phyloP scores from a whole-genome alignment of 139 green algal species.

The Chlorella sp. region DNA sequence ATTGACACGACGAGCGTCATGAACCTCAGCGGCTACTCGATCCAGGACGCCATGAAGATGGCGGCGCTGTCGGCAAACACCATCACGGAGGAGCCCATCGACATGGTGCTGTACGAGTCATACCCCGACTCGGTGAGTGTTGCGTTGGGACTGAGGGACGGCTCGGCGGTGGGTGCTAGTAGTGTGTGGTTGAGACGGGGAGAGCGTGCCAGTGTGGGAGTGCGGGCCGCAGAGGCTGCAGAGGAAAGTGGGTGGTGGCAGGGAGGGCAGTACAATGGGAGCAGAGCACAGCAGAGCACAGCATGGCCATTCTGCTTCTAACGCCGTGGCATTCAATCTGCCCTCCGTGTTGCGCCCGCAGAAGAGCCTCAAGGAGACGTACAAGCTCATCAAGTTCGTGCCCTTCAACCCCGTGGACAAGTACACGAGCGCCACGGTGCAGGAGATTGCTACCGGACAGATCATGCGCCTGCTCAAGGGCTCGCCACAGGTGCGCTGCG shows the following conservation, averaged over 20 bases:
- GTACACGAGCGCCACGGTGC: conserved; percentile 60
- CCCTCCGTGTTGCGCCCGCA: background rate
- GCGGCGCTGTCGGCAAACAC: conserved; percentile 63
- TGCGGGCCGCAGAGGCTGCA: too few species aligned
- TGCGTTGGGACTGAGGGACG: too few species aligned
- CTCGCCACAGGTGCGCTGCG: conserved; percentile 55
- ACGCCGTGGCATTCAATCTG: too few species aligned
- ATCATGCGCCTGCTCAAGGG: conserved; percentile 75
- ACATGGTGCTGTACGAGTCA: conserved; percentile 67
- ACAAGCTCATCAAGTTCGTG: conserved; percentile 61
- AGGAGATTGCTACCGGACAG: conserved; percentile 35
- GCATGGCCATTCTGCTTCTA: too few species aligned
- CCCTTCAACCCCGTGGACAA: conserved; percentile 88
- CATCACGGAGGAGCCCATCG: conserved; percentile 71
- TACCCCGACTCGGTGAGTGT: conserved; percentile 35
- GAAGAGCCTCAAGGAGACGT: conserved; percentile 16
- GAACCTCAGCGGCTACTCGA: conserved; percentile 12
- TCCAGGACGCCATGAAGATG: conserved; percentile 49
- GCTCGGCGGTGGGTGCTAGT: too few species aligned
- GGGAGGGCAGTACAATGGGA: too few species aligned
- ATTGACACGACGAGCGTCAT: conserved; percentile 21
- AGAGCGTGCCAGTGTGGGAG: too few species aligned
- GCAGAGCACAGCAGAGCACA: too few species aligned
- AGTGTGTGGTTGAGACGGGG: too few species aligned
- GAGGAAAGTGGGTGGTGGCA: too few species aligned